Percentiles rank a stretch among this genome's conserved stretches.
phyloP scores from a whole-genome alignment of 805 yeast genomes.

The Candida railenensis region DNA sequence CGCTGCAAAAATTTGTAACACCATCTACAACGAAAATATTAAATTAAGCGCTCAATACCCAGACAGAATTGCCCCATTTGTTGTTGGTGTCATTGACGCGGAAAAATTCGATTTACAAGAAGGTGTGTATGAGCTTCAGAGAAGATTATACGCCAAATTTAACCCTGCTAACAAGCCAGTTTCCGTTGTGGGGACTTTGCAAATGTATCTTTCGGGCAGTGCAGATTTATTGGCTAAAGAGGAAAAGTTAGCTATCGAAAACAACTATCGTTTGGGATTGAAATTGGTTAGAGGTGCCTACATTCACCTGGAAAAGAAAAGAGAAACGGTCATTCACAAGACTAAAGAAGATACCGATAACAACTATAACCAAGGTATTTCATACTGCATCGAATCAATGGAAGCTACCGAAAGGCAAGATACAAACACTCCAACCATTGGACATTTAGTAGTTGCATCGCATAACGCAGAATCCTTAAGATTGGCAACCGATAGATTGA shows the following conservation, averaged over 20 bases:
- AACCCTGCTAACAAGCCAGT: constrained; percentile 59
- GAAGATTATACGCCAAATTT: constrained; percentile 71
- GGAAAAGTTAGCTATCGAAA: constrained; percentile 57
- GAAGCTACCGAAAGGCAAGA: constrained; percentile 17
- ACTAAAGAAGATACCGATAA: constrained; percentile 79
- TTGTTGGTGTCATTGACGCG: constrained; percentile 83
- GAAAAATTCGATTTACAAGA: constrained; percentile 85
- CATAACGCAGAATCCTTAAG: constrained; percentile 82
- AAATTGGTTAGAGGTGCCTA: constrained; percentile 96
- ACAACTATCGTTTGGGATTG: constrained; percentile 73
- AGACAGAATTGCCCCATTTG: constrained; percentile 66
- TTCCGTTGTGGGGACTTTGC: constrained; percentile 86
- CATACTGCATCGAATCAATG: constrained; percentile 59
- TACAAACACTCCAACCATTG: constrained; percentile 48
- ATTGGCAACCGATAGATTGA: constrained; percentile 60
- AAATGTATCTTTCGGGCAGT: constrained; percentile 82
- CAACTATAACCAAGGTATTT: constrained; percentile 71
- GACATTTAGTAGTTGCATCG: constrained; percentile 86
- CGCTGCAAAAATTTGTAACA: constrained; percentile 62
- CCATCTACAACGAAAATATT: constrained; percentile 52
- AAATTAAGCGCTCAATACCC: constrained; percentile 53
- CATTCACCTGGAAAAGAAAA: constrained; percentile 80
- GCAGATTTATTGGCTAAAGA: constrained; percentile 61
- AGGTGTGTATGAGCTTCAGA: constrained; percentile 89
- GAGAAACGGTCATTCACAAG: constrained; percentile 65